Base-by-base conservation (phyloP, 1,139 yeast species). In the Nakaseomyces kungkrabaensis region DNA sequence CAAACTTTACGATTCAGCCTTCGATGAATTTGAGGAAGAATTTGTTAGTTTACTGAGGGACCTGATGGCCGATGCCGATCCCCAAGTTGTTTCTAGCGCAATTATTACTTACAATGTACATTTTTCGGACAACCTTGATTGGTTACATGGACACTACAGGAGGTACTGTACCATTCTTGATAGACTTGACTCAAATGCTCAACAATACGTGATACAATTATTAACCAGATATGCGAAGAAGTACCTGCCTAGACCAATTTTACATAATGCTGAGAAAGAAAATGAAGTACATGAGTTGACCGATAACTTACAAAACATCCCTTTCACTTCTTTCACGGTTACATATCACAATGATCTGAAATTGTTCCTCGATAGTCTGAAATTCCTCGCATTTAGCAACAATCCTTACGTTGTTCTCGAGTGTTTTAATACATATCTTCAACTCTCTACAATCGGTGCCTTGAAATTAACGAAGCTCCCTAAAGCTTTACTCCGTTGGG, bases 101-200 rank as follows among this genome's bases (percentile, higher is more conserved):
- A 64, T 92, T 29, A 72, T 78, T 36, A 72, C 86, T 0, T 77
- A 76, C 55, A 73, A 73, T 52, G 72, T 74, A 48, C 70, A 84
- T 22, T 79, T 77, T 48, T 77, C 81, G 0, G 78, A 55, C 1
- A 72, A 76, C 46, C 75, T 86, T 68, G 84, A 77, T 9, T 67
- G 84, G 31, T 67, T 92, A 6, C 98, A 94, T 62, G 79, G 84
- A 1, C 78, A 82, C 56, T 85, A 76, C 61, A 75, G 87, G 37
- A 72, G 84, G 46, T 74, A 79, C 40, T 81, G 95, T 56, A 61
- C 74, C 1, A 66, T 77, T 13, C 55, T 90, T 11, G 56, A 63
- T 0, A 73, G 77, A 1, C 71, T 90, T 51, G 95, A 88, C 54
- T 85, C 84, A 52, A 87, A 92, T 85, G 72, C 88, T n/a, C 92